Conservation (phyloP, 139 green algal genomes). For the Chloropicon primus region DNA sequence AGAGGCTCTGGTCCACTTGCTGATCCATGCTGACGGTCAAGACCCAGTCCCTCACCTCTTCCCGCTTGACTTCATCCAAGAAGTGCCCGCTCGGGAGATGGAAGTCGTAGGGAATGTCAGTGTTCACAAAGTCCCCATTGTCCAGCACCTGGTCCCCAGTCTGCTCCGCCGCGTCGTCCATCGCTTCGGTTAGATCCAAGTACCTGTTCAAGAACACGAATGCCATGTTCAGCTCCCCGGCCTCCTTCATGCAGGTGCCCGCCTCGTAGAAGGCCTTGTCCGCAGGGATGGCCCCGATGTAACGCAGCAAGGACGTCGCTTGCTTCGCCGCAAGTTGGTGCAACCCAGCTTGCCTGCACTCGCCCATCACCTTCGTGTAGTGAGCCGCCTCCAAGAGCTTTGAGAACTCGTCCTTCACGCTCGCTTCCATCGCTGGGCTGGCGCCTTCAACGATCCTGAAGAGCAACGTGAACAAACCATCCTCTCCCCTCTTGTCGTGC, state of each 20-base stretch:
- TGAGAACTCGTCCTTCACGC: slow-evolving; percentile 14
- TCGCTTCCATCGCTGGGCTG: slow-evolving; percentile 20
- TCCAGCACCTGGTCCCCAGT: slow-evolving; percentile 31
- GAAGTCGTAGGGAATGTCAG: slow-evolving; percentile 56
- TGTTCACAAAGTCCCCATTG: slow-evolving; percentile 52
- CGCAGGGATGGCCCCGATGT: slow-evolving; percentile 48
- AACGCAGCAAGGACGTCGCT: slow-evolving; percentile 41
- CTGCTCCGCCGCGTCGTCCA: slow-evolving; percentile 49
- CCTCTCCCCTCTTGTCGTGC: neutral
- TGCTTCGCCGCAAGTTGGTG: slow-evolving; percentile 44
- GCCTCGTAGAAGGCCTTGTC: slow-evolving; percentile 60
- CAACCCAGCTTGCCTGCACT: slow-evolving; percentile 24
- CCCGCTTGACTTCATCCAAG: slow-evolving; percentile 26
- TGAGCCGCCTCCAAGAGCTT: slow-evolving; percentile 36
- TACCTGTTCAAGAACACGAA: slow-evolving; percentile 75
- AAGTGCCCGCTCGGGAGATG: slow-evolving; percentile 42
- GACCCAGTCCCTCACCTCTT: slow-evolving; percentile 31
- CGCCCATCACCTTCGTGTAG: slow-evolving; percentile 21
- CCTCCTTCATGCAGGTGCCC: slow-evolving; percentile 29
- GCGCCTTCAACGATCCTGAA: neutral
- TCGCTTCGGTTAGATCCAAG: slow-evolving; percentile 66
- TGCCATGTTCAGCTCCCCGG: slow-evolving; percentile 37
- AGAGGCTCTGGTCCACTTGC: slow-evolving; percentile 39
- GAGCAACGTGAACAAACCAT: neutral
- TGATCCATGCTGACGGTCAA: slow-evolving; percentile 55